phyloP scores from a whole-genome alignment of 345 rosid species.

The Melaleuca quinquenervia region DNA sequence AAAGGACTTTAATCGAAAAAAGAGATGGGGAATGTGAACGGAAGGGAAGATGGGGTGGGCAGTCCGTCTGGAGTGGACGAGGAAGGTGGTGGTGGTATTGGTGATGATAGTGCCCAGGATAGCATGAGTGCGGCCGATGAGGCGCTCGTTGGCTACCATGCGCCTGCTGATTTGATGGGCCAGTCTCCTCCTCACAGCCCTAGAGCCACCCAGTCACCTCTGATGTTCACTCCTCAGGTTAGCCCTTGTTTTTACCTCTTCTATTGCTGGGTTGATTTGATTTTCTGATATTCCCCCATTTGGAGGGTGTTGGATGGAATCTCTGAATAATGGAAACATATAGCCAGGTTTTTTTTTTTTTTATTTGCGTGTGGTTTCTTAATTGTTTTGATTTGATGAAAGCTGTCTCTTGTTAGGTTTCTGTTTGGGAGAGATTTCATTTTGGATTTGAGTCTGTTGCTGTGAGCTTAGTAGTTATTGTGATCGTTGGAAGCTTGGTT shows the following conservation, averaged over 20 bases:
- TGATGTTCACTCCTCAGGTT: slow-evolving; percentile 96
- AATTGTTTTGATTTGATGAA: neutral
- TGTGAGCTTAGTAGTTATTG: neutral
- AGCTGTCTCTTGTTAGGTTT: neutral
- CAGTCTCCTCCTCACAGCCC: slow-evolving; percentile 96
- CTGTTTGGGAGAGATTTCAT: neutral
- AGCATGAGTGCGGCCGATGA: slow-evolving; percentile 38
- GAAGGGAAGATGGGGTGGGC: slow-evolving; percentile 61
- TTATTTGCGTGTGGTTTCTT: neutral
- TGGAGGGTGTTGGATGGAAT: neutral
- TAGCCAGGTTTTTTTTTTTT: neutral
- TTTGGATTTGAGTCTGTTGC: neutral
- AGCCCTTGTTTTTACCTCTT: neutral
- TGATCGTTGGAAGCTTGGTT: neutral
- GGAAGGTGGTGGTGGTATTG: slow-evolving; percentile 18
- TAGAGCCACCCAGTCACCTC: slow-evolving; percentile 68
- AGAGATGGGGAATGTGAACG: slow-evolving; percentile 95
- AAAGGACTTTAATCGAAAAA: neutral
- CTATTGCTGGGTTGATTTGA: neutral
- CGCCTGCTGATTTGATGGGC: slow-evolving; percentile 54
- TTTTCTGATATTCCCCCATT: neutral
- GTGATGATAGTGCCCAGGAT: slow-evolving; percentile 10
- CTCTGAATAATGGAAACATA: neutral
- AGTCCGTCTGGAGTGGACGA: slow-evolving; percentile 50
- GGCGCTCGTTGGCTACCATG: slow-evolving; percentile 1